A percentile compares a stretch with the other conserved stretches of the same genome.
Conservation (phyloP, 371 early-diverging fungal genomes). For the Quaeritorhiza haematococci region DNA sequence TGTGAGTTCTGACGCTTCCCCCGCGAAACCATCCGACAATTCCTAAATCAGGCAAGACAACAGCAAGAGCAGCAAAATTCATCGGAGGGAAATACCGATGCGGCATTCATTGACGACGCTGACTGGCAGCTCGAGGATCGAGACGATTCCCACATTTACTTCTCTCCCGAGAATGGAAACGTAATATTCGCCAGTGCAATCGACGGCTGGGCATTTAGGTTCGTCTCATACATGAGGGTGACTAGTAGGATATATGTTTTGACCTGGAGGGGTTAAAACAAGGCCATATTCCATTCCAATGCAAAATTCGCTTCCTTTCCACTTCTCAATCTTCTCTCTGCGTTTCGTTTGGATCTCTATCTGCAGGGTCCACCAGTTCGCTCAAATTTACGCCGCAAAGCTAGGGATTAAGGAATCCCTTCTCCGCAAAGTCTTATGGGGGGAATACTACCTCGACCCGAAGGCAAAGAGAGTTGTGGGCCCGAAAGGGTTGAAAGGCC, state of each 20-base stretch:
- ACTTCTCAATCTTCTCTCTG: too few species aligned
- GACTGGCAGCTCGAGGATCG: conserved; percentile 84
- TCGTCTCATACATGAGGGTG: conserved; percentile 7
- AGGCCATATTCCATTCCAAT: too few species aligned
- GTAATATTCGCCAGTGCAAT: conserved; percentile 93
- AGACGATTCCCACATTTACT: conserved; percentile 90
- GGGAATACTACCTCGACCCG: conserved; percentile 92
- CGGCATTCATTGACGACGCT: conserved; percentile 20
- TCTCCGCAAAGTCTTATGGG: conserved; percentile 85
- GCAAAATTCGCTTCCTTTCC: too few species aligned
- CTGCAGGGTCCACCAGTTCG: conserved; percentile 80
- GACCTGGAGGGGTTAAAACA: too few species aligned
- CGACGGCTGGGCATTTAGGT: conserved; percentile 98
- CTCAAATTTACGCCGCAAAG: conserved; percentile 81
- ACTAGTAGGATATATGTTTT: background rate
- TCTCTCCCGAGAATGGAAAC: conserved; percentile 90
- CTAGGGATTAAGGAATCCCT: conserved; percentile 76
- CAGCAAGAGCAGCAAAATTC: conserved; percentile 38
- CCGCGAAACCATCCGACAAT: too few species aligned
- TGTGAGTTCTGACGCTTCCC: too few species aligned
- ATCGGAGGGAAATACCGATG: background rate
- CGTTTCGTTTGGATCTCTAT: background rate
- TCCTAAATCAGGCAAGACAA: too few species aligned
- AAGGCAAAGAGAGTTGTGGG: conserved; percentile 86
- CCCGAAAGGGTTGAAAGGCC: conserved; percentile 73